These are phyloP conservation scores for Xylariaceae sp. DNA, from an alignment of 2,329 filamentous ascomycete genomes.

Conservation along the genomic window DNA sequence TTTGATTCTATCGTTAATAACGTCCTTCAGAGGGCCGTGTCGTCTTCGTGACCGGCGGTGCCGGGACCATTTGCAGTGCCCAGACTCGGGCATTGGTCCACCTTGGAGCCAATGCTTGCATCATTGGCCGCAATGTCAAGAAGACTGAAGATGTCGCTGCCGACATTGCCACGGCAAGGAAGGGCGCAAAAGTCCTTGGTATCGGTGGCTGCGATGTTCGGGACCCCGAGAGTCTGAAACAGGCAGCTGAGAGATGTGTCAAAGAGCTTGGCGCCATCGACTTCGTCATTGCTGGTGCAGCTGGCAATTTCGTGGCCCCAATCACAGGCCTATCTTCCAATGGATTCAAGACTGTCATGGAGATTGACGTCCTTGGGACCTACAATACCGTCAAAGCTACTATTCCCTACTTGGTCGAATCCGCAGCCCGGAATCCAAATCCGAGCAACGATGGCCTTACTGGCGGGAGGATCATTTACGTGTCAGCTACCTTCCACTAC, in stretches of 20 bases:
- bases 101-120: constrained; percentile 89
- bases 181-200: constrained; percentile 79
- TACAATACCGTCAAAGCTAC: constrained; percentile 95
- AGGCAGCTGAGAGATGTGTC: constrained; percentile 74
- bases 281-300: constrained; percentile 90
- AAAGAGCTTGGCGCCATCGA: constrained; percentile 85
- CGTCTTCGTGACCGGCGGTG: constrained; percentile 91
- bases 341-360: constrained; percentile 91
- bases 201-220: constrained; percentile 79
- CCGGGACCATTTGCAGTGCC: constrained; percentile 88
- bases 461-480: constrained; percentile 81
- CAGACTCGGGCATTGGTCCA: constrained; percentile 89
- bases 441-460: constrained; percentile 58
- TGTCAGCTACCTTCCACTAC: constrained; percentile 90
- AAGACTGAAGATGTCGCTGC: constrained; percentile 80
- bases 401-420: constrained; percentile 72
- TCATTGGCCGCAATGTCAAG: constrained; percentile 81
- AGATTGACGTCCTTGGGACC: constrained; percentile 90
- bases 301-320: constrained; percentile 90
- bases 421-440: constrained; percentile 61
- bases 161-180: constrained; percentile 75
- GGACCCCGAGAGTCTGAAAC: constrained; percentile 61
- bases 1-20: constrained; percentile 5
- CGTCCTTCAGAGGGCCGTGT: constrained; percentile 70
- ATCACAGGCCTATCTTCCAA: constrained; percentile 79